Conservation (phyloP, 352 stramenopile genomes). For the Phytophthora colocasiae region DNA sequence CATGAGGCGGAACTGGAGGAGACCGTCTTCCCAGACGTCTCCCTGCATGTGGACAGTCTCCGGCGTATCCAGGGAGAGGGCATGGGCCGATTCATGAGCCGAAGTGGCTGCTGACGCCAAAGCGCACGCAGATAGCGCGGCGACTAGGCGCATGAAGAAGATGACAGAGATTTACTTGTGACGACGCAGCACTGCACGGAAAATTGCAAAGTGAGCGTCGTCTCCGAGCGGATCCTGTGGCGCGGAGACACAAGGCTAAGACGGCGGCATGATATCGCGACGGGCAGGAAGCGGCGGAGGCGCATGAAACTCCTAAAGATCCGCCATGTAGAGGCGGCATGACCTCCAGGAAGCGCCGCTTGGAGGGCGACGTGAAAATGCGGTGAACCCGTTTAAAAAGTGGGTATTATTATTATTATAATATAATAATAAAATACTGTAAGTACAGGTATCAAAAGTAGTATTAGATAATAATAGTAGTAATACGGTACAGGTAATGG, state of each 20-base stretch:
- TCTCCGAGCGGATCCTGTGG: too few species aligned
- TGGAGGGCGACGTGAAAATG: too few species aligned
- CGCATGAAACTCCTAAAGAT: background rate
- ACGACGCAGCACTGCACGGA: background rate
- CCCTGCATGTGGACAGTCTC: background rate
- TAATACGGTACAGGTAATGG: too few species aligned
- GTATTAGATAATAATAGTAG: too few species aligned
- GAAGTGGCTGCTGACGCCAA: background rate
- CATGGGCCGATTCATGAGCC: background rate
- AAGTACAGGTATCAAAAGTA: too few species aligned
- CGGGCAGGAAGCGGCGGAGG: background rate
- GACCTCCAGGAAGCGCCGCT: background rate
- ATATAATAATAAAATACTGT: too few species aligned
- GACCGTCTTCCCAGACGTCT: slow-evolving; percentile 1
- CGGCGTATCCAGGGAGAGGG: background rate
- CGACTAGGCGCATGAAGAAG: background rate
- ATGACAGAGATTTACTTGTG: background rate
- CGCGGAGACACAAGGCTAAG: background rate
- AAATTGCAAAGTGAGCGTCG: background rate
- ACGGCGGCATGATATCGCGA: background rate
- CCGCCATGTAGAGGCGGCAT: background rate
- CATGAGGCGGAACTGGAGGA: background rate
- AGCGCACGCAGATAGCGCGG: background rate
- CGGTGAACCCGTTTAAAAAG: too few species aligned
- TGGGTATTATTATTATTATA: too few species aligned